Evolutionary conservation across 23 red algal species (phyloP).

Genomic region (Gracilaria caudata): DNA sequence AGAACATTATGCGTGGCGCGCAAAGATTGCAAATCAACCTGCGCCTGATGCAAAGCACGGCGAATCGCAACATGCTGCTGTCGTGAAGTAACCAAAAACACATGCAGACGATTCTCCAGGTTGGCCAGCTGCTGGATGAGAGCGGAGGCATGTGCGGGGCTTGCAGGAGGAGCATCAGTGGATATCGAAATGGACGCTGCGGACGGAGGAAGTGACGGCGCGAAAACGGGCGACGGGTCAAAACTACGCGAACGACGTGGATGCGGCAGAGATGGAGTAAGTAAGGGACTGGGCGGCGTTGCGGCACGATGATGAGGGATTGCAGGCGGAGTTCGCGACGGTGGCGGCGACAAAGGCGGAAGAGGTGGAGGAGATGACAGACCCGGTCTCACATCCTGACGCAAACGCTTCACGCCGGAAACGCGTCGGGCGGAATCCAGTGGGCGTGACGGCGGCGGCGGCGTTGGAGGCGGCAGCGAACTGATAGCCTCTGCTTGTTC

Average conservation of each 20-base stretch:
- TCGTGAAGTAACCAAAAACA: not conserved
- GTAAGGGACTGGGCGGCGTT: not conserved
- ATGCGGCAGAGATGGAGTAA: not conserved
- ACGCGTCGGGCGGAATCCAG: not conserved
- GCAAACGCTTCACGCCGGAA: not conserved
- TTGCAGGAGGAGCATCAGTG: not conserved
- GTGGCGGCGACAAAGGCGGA: not conserved
- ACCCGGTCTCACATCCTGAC: not conserved
- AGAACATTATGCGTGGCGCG: constrained; percentile 12
- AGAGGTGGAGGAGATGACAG: not conserved
- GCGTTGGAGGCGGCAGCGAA: not conserved
- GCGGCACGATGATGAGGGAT: not conserved
- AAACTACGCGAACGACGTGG: constrained; percentile 9
- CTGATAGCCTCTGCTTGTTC: not conserved
- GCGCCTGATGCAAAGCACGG: constrained; percentile 19
- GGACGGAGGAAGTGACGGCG: not conserved
- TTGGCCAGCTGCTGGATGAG: not conserved
- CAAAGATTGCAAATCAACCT: constrained; percentile 21
- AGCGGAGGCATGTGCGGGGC: not conserved
- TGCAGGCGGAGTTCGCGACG: not conserved
- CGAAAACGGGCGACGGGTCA: not conserved
- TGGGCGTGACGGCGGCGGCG: not conserved
- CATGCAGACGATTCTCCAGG: constrained; percentile 5
- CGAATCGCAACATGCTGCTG: constrained; percentile 26
- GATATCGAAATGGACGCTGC: not conserved